Base-by-base conservation (phyloP, 2,329 filamentous ascomycete genomes). In the Macrophomina tecta region DNA sequence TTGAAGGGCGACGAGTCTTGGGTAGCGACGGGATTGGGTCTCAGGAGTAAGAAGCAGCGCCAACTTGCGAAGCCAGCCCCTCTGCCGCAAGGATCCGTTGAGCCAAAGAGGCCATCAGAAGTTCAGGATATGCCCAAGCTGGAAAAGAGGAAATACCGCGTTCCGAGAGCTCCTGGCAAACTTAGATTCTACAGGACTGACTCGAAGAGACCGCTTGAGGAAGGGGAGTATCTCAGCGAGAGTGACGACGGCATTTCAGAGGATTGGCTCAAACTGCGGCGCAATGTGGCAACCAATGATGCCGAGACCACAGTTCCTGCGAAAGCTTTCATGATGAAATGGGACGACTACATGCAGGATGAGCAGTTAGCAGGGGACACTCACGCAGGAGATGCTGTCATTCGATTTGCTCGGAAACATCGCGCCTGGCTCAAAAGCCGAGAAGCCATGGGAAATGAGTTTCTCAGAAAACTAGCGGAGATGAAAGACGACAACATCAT, bases 171-270 rank as follows among this genome's bases (percentile, higher is more conserved):
- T 0, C 73, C 74, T 0, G 23, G 38, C 1, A 73, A 73, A 1
- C 69, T 81, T 12, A 74, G 71, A 0, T 80, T 82, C 66, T 82
- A 80, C 68, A 74, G 80, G n/a, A 74, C 75, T 11, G 69, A 72
- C 2, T 78, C 78, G 1, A 83, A 82, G 68, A 73, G 79, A 9
- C 72, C 72, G 2, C 69, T 83, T 2, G 56, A 69, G 7, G 72
- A 76, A 40, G 80, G 78, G 7, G 79, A 81, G 58, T 52, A 69
- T 4, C 69, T 82, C 16, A 79, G 75, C 55, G 81, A 83, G 65
- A 82, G 80, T 69, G 82, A 83, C 34, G 78, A 82, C 14, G 40
- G 42, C 16, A 38, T 58, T 30, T 58, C 51, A 40, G 34, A 45
- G 8, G 45, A 62, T 18, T 51, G 80, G 81, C 5, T 68, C 76